Percentiles rank a stretch among this genome's conserved stretches.
These are phyloP conservation scores for Brasilioporus rufonigricans DNA, from an alignment of 768 basidiomycete species.

Conservation along the genomic window DNA sequence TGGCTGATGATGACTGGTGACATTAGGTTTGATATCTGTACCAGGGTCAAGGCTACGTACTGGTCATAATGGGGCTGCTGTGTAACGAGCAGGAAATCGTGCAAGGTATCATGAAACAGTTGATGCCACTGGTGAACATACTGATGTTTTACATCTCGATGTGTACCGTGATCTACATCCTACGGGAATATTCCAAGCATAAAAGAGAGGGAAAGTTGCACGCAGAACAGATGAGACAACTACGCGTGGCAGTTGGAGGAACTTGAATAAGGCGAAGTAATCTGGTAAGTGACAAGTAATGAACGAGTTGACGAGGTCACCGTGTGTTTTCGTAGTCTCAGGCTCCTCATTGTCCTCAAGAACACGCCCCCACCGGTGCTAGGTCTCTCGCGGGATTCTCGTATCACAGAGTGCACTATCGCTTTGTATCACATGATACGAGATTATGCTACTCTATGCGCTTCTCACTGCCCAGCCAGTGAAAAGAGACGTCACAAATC, in stretches of 20 bases:
- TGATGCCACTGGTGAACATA: slow-evolving; percentile 14
- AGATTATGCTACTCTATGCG: too few relatives aligned
- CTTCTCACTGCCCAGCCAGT: too few relatives aligned
- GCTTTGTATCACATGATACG: too few relatives aligned
- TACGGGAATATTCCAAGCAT: slow-evolving; percentile 16
- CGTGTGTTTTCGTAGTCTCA: too few relatives aligned
- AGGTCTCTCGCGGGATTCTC: too few relatives aligned
- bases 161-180: slow-evolving; percentile 17
- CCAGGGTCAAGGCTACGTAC: not conserved
- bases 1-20: not conserved
- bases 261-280: not conserved
- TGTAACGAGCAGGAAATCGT: slow-evolving; percentile 18
- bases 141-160: slow-evolving; percentile 9
- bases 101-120: not conserved
- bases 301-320: too few relatives aligned
- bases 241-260: not conserved
- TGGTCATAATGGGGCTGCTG: slow-evolving; percentile 18
- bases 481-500: too few relatives aligned
- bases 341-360: too few relatives aligned
- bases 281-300: too few relatives aligned
- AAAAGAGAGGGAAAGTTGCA: slow-evolving; percentile 19
- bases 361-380: too few relatives aligned
- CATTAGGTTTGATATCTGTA: not conserved
- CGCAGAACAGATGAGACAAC: slow-evolving; percentile 11
- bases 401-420: too few relatives aligned